Conservation (phyloP, 2,329 filamentous ascomycete genomes). For the Sarocladiaceae sp. region DNA sequence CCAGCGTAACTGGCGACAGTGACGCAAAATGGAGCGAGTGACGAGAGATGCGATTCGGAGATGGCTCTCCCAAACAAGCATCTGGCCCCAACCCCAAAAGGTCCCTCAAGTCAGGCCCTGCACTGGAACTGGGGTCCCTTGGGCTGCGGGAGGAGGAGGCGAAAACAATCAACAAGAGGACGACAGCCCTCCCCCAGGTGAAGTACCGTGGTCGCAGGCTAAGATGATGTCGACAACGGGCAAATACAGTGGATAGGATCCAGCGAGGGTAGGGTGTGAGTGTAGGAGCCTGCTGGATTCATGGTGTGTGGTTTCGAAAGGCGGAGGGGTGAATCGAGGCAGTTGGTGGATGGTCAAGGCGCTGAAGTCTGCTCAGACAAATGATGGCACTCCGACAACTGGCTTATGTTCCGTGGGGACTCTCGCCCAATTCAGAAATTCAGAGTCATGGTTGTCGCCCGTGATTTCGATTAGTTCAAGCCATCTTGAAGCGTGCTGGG, state of each 20-base stretch:
- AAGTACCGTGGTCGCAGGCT: constrained; percentile 4
- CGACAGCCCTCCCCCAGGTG: not conserved
- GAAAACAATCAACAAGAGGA: constrained; percentile 5
- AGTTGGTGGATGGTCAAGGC: not conserved
- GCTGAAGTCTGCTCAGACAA: constrained; percentile 1
- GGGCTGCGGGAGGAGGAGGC: not conserved
- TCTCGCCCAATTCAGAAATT: too few species aligned
- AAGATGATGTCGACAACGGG: constrained; percentile 10
- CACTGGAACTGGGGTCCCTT: not conserved
- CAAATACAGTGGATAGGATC: not conserved
- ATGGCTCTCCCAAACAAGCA: constrained; percentile 6
- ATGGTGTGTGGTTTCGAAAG: not conserved
- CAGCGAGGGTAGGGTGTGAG: not conserved
- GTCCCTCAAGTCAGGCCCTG: not conserved
- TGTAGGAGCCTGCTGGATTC: not conserved
- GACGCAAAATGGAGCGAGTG: not conserved
- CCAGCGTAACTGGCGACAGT: not conserved
- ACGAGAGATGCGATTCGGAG: constrained; percentile 6
- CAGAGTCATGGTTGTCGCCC: too few species aligned
- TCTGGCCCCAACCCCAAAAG: constrained; percentile 6
- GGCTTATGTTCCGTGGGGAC: too few species aligned
- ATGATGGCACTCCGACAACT: not conserved
- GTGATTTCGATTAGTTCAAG: too few species aligned
- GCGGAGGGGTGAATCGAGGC: not conserved
- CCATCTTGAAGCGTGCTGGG: too few species aligned